phyloP scores from a whole-genome alignment of 345 rosid species.

The Abelmoschus esculentus region DNA sequence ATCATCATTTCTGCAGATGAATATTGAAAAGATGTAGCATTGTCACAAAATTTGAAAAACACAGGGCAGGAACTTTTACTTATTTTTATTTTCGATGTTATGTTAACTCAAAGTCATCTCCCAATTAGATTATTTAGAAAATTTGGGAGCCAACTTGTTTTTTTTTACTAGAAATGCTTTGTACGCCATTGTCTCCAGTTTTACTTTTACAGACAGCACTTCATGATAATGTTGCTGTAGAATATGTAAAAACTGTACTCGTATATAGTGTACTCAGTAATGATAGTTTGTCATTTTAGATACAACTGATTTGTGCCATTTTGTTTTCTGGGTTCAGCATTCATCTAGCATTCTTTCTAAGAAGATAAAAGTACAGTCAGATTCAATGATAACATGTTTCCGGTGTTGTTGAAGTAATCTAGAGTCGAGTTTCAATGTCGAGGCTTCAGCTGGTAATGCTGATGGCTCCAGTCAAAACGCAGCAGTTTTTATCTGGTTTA shows the following conservation, averaged over 20 bases:
- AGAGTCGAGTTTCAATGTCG: too few relatives aligned
- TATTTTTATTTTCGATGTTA: not conserved
- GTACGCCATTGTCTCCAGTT: not conserved
- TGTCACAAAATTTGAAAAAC: not conserved
- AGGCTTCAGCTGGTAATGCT: too few relatives aligned
- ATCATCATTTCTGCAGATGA: not conserved
- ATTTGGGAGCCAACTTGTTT: constrained; percentile 8
- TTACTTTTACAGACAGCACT: not conserved
- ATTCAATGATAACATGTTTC: too few relatives aligned
- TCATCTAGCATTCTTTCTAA: too few relatives aligned
- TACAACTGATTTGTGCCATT: not conserved
- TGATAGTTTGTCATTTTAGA: not conserved
- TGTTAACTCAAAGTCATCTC: constrained; percentile 17
- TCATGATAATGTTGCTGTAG: constrained; percentile 9
- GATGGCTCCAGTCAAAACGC: too few relatives aligned
- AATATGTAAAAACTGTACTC: constrained; percentile 14
- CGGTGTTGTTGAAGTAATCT: too few relatives aligned
- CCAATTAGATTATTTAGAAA: constrained; percentile 23
- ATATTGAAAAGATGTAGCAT: not conserved
- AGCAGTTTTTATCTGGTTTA: too few relatives aligned
- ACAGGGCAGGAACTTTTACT: not conserved
- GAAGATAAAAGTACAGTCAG: too few relatives aligned
- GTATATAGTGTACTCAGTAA: not conserved
- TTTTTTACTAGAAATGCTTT: not conserved
- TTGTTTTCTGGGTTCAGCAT: too few relatives aligned